phyloP scores from a whole-genome alignment of 768 basidiomycete species.

The Saitozyma podzolica region DNA sequence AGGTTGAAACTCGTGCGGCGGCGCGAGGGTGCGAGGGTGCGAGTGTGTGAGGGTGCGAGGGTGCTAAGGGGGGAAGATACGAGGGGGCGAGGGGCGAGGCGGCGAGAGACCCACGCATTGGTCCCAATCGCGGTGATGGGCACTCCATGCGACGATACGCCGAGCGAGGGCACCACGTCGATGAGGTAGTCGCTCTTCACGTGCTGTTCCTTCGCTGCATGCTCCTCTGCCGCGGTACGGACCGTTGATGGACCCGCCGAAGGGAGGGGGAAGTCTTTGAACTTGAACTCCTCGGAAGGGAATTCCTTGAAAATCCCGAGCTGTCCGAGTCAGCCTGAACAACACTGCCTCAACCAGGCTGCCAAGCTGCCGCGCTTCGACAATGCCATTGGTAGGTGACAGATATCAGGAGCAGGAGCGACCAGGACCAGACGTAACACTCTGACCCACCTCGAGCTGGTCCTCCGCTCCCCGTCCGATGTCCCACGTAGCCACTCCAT shows the following conservation, averaged over 20 bases:
- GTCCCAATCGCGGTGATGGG: constrained; percentile 45
- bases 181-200: constrained; percentile 46
- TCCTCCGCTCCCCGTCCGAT: constrained; percentile 36
- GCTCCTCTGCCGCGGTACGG: constrained; percentile 40
- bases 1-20: not conserved
- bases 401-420: no score
- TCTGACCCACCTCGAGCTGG: constrained; percentile 38
- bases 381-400: no score
- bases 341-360: not conserved
- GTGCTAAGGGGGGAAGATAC: not conserved
- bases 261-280: constrained; percentile 23
- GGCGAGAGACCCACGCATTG: constrained; percentile 39
- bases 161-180: constrained; percentile 44
- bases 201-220: constrained; percentile 15
- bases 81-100: not conserved
- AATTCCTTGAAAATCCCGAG: constrained; percentile 35
- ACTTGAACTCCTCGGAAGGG: constrained; percentile 39
- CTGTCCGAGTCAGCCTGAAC: constrained; percentile 9
- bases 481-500: constrained; percentile 84
- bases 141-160: constrained; percentile 34
- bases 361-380: not conserved
- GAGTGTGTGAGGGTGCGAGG: not conserved
- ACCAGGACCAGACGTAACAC: not conserved
- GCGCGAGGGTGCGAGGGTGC: not conserved
- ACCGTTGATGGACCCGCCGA: constrained; percentile 15